A percentile compares a stretch with the other conserved stretches of the same genome.
Conservation (phyloP, 768 basidiomycete species). For the Hygrophoropsis aurantiaca region DNA sequence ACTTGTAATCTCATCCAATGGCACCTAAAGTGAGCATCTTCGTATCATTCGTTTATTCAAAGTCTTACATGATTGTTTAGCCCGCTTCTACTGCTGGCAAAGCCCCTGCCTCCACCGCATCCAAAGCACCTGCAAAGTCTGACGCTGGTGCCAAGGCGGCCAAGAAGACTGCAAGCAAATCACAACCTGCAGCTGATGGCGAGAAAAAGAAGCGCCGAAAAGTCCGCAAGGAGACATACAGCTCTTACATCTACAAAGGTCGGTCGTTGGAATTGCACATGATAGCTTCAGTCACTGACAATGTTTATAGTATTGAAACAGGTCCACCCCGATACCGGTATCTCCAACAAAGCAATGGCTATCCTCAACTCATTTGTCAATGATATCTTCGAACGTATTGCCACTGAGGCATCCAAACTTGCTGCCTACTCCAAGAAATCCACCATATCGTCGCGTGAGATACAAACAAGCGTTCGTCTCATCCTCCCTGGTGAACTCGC, state of each 20-base stretch:
- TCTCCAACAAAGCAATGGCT: slow-evolving; percentile 87
- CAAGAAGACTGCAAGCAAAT: slow-evolving; percentile 62
- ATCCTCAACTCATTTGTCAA: slow-evolving; percentile 85
- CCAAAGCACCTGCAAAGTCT: slow-evolving; percentile 54
- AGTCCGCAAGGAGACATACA: slow-evolving; percentile 79
- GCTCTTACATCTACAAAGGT: slow-evolving; percentile 86
- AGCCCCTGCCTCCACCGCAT: slow-evolving; percentile 51
- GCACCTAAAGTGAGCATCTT: slow-evolving; percentile 34
- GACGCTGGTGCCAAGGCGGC: slow-evolving; percentile 49
- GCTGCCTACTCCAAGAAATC: slow-evolving; percentile 88
- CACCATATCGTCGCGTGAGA: slow-evolving; percentile 89
- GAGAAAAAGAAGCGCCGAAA: slow-evolving; percentile 85
- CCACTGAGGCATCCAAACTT: slow-evolving; percentile 74
- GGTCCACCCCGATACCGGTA: slow-evolving; percentile 92
- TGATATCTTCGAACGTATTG: slow-evolving; percentile 82
- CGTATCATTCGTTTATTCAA: slow-evolving; percentile 10
- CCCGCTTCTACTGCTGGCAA: slow-evolving; percentile 42
- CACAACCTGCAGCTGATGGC: slow-evolving; percentile 48
- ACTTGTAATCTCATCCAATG: slow-evolving; percentile 32
- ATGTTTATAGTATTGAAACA: slow-evolving; percentile 69
- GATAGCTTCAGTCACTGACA: slow-evolving; percentile 1
- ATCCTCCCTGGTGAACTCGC: slow-evolving; percentile 85
- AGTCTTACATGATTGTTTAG: slow-evolving; percentile 26
- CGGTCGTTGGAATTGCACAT: slow-evolving; percentile 11
- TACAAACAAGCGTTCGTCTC: slow-evolving; percentile 80